phyloP scores from a whole-genome alignment of 2,329 filamentous ascomycete species.

The Calycina marina region DNA sequence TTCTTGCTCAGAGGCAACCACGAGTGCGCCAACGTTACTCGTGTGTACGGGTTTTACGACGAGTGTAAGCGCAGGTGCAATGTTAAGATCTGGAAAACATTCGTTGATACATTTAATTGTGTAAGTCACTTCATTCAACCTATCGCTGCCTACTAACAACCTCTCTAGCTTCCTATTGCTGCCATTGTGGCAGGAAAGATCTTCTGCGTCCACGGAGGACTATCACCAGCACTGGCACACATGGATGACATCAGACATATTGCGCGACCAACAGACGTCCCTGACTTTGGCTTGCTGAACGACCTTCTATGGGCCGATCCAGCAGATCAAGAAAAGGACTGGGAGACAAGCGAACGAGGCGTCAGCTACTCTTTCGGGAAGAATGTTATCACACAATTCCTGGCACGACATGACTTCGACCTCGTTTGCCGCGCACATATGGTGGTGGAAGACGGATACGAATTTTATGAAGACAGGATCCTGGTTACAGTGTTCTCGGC shows the following conservation, averaged over 20 bases:
- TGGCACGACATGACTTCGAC: constrained; percentile 91
- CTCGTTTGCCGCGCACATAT: constrained; percentile 95
- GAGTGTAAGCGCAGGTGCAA: constrained; percentile 95
- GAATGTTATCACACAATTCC: constrained; percentile 92
- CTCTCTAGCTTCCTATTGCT: constrained; percentile 58
- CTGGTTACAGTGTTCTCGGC: constrained; percentile 95
- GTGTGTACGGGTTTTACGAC: constrained; percentile 95
- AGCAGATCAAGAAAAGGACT: constrained; percentile 94
- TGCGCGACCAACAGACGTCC: constrained; percentile 87
- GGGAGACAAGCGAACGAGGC: constrained; percentile 93
- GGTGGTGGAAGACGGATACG: constrained; percentile 98
- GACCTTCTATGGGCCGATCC: constrained; percentile 96
- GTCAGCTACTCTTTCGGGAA: constrained; percentile 99
- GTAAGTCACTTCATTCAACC: constrained; percentile 10
- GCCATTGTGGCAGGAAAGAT: constrained; percentile 97
- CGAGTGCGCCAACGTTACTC: constrained; percentile 90
- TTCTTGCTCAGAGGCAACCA: constrained; percentile 91
- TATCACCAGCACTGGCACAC: constrained; percentile 81
- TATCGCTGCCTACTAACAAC: constrained; percentile 6
- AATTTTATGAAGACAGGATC: constrained; percentile 93
- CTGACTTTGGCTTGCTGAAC: constrained; percentile 89
- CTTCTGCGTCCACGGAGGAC: constrained; percentile 89
- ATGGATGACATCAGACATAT: constrained; percentile 99
- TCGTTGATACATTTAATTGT: constrained; percentile 92
- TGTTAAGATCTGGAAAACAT: constrained; percentile 96